Evolutionary conservation across 768 basidiomycete genomes (phyloP), one percentile per base, ranked within the genome.

Genomic region (Xerocomus potaroensis): DNA sequence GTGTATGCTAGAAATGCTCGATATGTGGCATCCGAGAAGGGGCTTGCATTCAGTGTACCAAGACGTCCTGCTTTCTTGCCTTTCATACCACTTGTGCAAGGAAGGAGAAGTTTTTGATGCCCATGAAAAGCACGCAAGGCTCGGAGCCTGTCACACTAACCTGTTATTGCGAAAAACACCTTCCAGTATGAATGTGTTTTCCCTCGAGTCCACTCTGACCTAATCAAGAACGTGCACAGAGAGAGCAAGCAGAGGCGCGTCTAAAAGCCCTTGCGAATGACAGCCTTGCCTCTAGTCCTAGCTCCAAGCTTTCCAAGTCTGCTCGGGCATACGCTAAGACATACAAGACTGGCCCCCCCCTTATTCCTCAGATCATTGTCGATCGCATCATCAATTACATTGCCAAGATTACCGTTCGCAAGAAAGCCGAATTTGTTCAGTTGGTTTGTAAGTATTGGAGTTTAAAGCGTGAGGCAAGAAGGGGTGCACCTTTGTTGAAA

Each of bases 21-120:
- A 62, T 87, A 31, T 87, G 85, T 57, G 79, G 71, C 52, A 68
- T 70, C 48, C 71, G 65, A 49, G 69, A 74, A 41, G 95, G 95
- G 5, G 94, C 95, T 0, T 97, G 95, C 64, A 95, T 99, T 35
- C 96, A 98, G 65, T 99, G 96, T 65, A 84, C 83, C 43, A 95
- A 91, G 67, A 73, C 79, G 2, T 85, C 82, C 1, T 98, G 96
- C 69, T 93, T 90, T 64, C 75, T 87, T 14, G 94, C 96, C 0
- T 99, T 96, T 58, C 96, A 99, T 62, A 78, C 87, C 1, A 94
- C 95, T 0, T 99, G 96, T 60, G 96, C 93, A 1, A 76, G 95
- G 12, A 87, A 85, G 55, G 81, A 88, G 57, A 91, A 87, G 56
- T 63, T 94, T 3, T 65, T 97, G 23, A 75, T 91, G 69, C 87